Evolutionary conservation across 768 basidiomycete genomes (phyloP).

Genomic region (Rhodosporidiobolus odoratus): DNA sequence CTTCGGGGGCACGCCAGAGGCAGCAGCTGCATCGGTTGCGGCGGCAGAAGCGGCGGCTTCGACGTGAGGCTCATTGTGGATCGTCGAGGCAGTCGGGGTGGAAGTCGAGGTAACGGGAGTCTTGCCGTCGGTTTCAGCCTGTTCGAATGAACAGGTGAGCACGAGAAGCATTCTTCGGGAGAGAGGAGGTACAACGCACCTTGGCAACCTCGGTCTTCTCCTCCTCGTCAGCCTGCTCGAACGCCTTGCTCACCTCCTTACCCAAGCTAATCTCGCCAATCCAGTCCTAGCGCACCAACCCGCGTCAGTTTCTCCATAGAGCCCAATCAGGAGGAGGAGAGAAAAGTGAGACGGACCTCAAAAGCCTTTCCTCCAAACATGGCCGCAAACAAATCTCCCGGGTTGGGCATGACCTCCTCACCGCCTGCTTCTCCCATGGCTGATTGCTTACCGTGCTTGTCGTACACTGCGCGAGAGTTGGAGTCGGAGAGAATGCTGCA

Average conservation of each 20-base stretch:
- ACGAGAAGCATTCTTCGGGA: too few relatives aligned
- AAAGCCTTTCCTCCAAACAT: conserved; percentile 66
- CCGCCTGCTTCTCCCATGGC: conserved; percentile 50
- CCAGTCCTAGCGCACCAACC: conserved; percentile 49
- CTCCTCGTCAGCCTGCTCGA: conserved; percentile 61
- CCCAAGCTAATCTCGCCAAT: conserved; percentile 95
- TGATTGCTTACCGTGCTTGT: conserved; percentile 89
- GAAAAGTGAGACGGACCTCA: neutral
- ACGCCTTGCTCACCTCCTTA: conserved; percentile 51
- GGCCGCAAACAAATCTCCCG: conserved; percentile 87
- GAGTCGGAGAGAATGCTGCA: conserved; percentile 46
- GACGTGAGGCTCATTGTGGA: conserved; percentile 21
- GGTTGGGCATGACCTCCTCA: conserved; percentile 68
- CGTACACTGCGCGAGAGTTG: conserved; percentile 83
- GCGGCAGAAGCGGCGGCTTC: conserved; percentile 41
- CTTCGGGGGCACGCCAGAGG: conserved; percentile 35
- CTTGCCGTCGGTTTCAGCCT: neutral
- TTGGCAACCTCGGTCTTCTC: conserved; percentile 58
- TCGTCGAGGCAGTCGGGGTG: neutral
- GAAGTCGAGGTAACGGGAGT: neutral
- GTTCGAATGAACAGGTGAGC: neutral
- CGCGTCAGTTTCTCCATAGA: neutral
- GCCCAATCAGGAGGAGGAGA: neutral
- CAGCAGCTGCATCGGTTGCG: neutral
- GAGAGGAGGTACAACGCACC: neutral